Percentiles rank a stretch among this genome's conserved stretches.
phyloP scores from a whole-genome alignment of 495 filamentous ascomycete genomes.

The Lophiostoma macrostomum region DNA sequence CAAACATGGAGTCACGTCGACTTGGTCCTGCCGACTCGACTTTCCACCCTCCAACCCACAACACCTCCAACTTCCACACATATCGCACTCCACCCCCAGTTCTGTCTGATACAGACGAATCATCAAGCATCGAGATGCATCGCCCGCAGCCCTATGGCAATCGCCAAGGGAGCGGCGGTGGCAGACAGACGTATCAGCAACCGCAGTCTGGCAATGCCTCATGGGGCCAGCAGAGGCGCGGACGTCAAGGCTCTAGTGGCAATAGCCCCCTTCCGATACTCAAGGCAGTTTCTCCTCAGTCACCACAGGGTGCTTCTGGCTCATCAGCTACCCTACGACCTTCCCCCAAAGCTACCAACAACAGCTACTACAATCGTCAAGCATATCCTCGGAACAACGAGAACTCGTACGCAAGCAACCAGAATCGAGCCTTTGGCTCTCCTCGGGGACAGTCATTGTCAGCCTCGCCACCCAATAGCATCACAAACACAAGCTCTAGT shows the following conservation, averaged over 20 bases:
- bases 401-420: too few species aligned
- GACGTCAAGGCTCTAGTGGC: too few species aligned
- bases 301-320: too few species aligned
- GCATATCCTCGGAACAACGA: too few species aligned
- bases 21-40: background rate
- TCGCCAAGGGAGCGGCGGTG: background rate
- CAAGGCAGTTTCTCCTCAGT: too few species aligned
- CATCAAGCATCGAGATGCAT: background rate
- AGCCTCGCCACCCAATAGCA: background rate
- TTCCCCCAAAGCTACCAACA: too few species aligned
- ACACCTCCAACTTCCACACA: background rate
- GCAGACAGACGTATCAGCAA: background rate
- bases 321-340: too few species aligned
- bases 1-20: background rate
- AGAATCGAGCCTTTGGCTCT: too few species aligned
- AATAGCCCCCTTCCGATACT: too few species aligned
- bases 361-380: too few species aligned
- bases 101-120: background rate
- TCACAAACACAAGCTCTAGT: too few species aligned
- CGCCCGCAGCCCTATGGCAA: background rate
- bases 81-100: background rate
- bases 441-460: too few species aligned
- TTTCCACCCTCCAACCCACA: background rate
- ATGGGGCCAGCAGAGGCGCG: background rate
- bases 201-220: background rate